phyloP scores from a whole-genome alignment of 1,284 basidiomycete genomes.

The Leccinum pachyderme region DNA sequence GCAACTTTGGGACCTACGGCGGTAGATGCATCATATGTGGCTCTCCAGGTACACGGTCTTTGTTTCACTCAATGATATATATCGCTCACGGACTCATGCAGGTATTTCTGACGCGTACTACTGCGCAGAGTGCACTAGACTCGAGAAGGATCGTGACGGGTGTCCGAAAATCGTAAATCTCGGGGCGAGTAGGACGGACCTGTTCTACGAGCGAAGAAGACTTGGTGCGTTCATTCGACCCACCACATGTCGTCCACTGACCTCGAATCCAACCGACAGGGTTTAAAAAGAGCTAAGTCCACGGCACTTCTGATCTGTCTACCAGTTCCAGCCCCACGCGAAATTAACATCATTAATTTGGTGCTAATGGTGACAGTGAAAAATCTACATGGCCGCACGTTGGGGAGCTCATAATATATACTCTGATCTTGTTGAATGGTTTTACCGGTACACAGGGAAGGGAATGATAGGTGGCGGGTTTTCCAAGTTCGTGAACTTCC shows the following conservation, averaged over 20 bases:
- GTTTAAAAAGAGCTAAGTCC: slow-evolving; percentile 71
- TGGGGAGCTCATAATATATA: slow-evolving; percentile 5
- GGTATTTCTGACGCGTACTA: slow-evolving; percentile 98
- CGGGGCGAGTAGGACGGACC: slow-evolving; percentile 84
- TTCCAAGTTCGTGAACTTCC: slow-evolving; percentile 60
- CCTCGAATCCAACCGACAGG: slow-evolving; percentile 41
- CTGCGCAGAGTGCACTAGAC: slow-evolving; percentile 91
- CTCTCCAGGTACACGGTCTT: slow-evolving; percentile 63
- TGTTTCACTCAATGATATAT: slow-evolving; percentile 2
- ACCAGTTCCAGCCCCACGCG: not conserved
- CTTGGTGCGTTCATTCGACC: slow-evolving; percentile 35
- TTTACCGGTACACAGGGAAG: slow-evolving; percentile 53
- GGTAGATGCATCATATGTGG: slow-evolving; percentile 98
- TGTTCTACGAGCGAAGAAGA: slow-evolving; percentile 86
- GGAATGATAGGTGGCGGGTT: slow-evolving; percentile 58
- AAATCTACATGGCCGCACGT: not conserved
- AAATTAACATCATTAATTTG: slow-evolving; percentile 12
- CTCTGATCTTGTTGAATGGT: not conserved
- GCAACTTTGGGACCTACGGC: slow-evolving; percentile 97
- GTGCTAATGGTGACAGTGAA: slow-evolving; percentile 4
- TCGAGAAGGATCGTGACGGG: slow-evolving; percentile 98
- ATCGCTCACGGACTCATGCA: slow-evolving; percentile 27
- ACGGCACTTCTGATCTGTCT: not conserved
- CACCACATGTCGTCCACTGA: not conserved
- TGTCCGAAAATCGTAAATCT: slow-evolving; percentile 99